Evolutionary conservation across 108 stramenopile species (phyloP).

Genomic region (Cyclotella sp.): DNA sequence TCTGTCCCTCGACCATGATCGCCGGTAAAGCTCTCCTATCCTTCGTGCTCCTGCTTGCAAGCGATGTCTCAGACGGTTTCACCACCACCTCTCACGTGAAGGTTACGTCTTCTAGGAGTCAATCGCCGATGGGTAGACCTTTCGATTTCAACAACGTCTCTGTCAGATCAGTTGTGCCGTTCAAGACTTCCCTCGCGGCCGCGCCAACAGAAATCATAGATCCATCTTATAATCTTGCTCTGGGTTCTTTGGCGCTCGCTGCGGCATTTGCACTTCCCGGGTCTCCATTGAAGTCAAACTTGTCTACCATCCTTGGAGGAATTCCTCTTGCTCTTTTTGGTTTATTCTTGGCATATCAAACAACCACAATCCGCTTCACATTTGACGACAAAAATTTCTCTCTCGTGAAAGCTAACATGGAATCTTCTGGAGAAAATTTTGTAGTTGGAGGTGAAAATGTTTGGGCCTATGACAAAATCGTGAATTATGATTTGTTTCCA

Average conservation of each 20-base stretch:
- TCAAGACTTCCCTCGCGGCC: conserved; percentile 19
- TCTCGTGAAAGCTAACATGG: conserved; percentile 48
- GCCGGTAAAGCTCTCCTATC: not conserved
- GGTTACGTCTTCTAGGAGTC: not conserved
- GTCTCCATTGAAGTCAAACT: conserved; percentile 44
- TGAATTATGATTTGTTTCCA: conserved; percentile 67
- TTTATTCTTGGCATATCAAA: conserved; percentile 63
- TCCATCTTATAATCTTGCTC: conserved; percentile 64
- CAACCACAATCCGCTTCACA: conserved; percentile 62
- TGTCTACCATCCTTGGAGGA: conserved; percentile 47
- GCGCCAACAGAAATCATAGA: conserved; percentile 49
- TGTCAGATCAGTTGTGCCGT: not conserved
- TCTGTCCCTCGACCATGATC: not conserved
- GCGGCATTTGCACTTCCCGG: conserved; percentile 50
- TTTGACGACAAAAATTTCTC: conserved; percentile 66
- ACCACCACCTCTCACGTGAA: not conserved
- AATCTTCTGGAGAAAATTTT: conserved; percentile 66
- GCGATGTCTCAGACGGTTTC: not conserved
- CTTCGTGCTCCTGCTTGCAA: not conserved
- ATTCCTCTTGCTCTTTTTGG: conserved; percentile 56
- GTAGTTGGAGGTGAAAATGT: conserved; percentile 68
- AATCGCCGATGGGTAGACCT: not conserved
- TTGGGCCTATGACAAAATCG: conserved; percentile 68
- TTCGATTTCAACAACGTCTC: not conserved
- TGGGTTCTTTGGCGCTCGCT: conserved; percentile 49